Percentiles rank a stretch among this genome's conserved stretches.
phyloP scores from a whole-genome alignment of 73 alveolate genomes.

The Diophrys sp. region DNA sequence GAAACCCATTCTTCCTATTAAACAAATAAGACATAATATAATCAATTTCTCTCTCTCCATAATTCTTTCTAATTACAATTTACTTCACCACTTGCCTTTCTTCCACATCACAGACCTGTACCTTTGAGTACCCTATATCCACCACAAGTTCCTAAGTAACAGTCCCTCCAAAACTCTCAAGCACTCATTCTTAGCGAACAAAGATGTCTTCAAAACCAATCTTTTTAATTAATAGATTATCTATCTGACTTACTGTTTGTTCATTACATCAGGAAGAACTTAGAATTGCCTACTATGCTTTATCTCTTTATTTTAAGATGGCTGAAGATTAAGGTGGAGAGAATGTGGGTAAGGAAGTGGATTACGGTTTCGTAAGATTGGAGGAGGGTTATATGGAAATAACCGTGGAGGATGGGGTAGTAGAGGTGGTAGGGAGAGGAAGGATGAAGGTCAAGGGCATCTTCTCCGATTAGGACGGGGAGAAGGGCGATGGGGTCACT shows the following conservation, averaged over 20 bases:
- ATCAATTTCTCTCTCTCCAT: constrained; percentile 93
- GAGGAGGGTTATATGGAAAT: constrained; percentile 6
- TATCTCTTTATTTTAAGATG: background rate
- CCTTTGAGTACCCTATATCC: constrained; percentile 94
- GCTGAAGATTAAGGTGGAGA: background rate
- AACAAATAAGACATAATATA: constrained; percentile 37
- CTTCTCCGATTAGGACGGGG: constrained; percentile 30
- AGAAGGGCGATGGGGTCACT: too few species aligned
- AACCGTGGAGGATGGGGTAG: constrained; percentile 29
- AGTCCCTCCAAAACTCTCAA: constrained; percentile 96
- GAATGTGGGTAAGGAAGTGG: constrained; percentile 6
- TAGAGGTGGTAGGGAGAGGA: background rate
- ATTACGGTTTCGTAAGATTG: background rate
- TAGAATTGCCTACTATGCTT: constrained; percentile 9
- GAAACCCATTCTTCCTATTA: constrained; percentile 50
- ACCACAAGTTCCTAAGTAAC: constrained; percentile 94
- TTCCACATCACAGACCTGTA: constrained; percentile 91
- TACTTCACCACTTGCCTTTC: constrained; percentile 92
- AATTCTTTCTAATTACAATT: constrained; percentile 87
- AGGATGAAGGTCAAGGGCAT: constrained; percentile 13
- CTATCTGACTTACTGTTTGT: constrained; percentile 3
- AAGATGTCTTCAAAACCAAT: constrained; percentile 90
- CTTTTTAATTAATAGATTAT: constrained; percentile 67
- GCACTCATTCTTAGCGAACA: constrained; percentile 93
- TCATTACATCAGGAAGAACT: constrained; percentile 11